Evolutionary conservation across 192 early-diverging fungal species (phyloP), one percentile per base, ranked within the genome.

Genomic region (Glomus cerebriforme): DNA sequence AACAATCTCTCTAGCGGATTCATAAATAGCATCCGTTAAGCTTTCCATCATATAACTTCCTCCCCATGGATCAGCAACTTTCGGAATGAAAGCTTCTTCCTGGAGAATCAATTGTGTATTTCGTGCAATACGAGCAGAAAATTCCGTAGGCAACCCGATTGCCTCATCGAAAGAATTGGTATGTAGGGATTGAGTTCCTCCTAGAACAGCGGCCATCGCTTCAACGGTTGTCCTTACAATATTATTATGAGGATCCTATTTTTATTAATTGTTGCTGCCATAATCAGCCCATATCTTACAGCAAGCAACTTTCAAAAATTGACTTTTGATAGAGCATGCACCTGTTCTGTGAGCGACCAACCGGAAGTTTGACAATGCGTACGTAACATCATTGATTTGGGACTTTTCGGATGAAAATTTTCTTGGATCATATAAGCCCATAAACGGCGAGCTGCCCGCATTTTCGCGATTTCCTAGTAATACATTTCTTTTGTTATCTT

Each of bases 41-140:
- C 91, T 90, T 87, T 96, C 95, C 95, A 96, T 96, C 92, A 96
- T 93, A 82, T 95, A 96, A 24, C 93, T 94, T 29, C 95, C 95
- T 5, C 92, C 95, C 95, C 95, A 96, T 2, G 95, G 95, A 76
- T 96, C 95, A 31, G 94, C 94, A 8, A 96, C 95, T 82, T 92
- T 92, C 17, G 95, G 94, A 37, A 96, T 95, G 54, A 88, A 87
- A 7, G 95, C 94, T 80, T 96, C 95, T 73, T 93, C 93, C 79
- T 96, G 95, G 74, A 96, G 80, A 68, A 96, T 95, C 63, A 96
- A 79, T 88, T 96, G 95, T 7, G 95, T 96, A 87, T 96, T 96
- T 81, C 95, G 87, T 12, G 95, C 95, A 84, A 96, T 95, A 62
- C 95, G 91, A 3, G 95, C 92, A 77, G 89, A 91, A 82, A 93